Percentiles rank a stretch among this genome's conserved stretches.
These are phyloP conservation scores for Chrysochromulina parva DNA, from an alignment of 78 protist species.

Conservation along the genomic window DNA sequence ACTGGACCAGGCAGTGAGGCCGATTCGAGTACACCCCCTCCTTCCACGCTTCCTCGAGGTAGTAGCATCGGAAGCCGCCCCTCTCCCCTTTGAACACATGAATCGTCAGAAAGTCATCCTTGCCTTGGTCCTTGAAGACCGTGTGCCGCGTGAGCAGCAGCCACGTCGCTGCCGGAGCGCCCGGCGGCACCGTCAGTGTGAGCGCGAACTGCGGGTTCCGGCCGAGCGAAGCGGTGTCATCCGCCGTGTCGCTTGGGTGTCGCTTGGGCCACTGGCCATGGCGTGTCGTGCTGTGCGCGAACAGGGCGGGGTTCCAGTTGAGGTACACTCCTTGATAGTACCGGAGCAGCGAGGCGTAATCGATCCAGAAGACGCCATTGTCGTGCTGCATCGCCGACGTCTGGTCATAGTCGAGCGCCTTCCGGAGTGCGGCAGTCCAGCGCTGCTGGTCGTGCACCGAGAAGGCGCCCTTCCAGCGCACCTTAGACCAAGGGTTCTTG, in stretches of 20 bases:
- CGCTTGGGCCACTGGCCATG: not conserved
- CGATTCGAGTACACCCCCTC: not conserved
- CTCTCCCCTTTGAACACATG: constrained; percentile 1
- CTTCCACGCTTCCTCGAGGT: not conserved
- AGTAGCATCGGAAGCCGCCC: not conserved
- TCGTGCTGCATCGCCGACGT: not conserved
- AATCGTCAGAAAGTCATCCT: not conserved
- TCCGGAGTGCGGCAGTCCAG: constrained; percentile 44
- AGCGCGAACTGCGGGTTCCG: constrained; percentile 35
- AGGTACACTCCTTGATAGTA: constrained; percentile 14
- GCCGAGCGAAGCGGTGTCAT: not conserved
- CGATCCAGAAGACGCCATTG: constrained; percentile 60
- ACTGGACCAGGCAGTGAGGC: not conserved
- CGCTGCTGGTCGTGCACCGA: constrained; percentile 2
- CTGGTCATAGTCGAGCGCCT: constrained; percentile 14
- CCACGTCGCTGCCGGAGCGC: not conserved
- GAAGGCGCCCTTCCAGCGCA: constrained; percentile 46
- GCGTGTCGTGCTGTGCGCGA: not conserved
- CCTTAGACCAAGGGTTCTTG: constrained; percentile 57
- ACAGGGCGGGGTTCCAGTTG: constrained; percentile 44
- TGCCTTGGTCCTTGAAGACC: not conserved
- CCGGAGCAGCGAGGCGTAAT: not conserved
- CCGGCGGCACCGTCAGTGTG: not conserved
- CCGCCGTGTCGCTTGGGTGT: not conserved
- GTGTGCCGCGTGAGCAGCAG: constrained; percentile 37